phyloP scores from a whole-genome alignment of 208 protist genomes.

The Porcisia hertigi region DNA sequence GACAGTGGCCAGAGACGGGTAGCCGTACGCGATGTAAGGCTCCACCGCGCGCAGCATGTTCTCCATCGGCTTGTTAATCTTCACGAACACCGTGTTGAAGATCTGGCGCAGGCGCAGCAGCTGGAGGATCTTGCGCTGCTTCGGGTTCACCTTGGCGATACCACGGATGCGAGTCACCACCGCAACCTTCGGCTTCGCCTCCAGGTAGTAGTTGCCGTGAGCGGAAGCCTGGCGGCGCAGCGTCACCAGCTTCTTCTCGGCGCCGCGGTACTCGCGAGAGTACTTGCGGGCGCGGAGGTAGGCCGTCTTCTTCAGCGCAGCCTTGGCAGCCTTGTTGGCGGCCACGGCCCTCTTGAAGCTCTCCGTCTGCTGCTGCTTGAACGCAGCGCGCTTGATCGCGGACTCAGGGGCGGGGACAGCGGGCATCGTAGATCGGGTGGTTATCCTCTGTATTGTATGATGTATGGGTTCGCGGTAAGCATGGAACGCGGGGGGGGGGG shows the following conservation, averaged over 20 bases:
- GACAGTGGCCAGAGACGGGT: constrained; percentile 97
- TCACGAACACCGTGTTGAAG: constrained; percentile 99
- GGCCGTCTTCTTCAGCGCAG: constrained; percentile 71
- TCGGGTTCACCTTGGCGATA: constrained; percentile 98
- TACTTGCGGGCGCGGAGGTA: constrained; percentile 90
- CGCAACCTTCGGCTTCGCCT: constrained; percentile 98
- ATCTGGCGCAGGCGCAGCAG: constrained; percentile 99
- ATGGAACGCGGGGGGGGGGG: fast-evolving
- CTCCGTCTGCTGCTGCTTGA: constrained; percentile 91
- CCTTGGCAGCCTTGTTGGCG: constrained; percentile 69
- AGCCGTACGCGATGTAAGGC: constrained; percentile 99
- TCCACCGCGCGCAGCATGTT: constrained; percentile 99
- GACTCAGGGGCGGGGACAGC: constrained; percentile 87
- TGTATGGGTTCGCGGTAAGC: no score
- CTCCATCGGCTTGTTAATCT: constrained; percentile 99
- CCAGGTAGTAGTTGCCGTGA: constrained; percentile 97
- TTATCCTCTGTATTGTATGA: background rate
- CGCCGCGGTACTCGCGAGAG: no score
- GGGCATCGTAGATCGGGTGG: constrained; percentile 43
- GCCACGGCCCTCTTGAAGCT: constrained; percentile 87
- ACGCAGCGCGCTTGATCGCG: constrained; percentile 88
- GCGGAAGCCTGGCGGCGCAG: constrained; percentile 89
- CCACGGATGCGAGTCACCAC: constrained; percentile 99
- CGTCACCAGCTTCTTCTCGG: constrained; percentile 91
- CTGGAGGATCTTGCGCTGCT: constrained; percentile 98